phyloP scores from a whole-genome alignment of 305 asterid genomes.

The Fraxinus greggii region DNA sequence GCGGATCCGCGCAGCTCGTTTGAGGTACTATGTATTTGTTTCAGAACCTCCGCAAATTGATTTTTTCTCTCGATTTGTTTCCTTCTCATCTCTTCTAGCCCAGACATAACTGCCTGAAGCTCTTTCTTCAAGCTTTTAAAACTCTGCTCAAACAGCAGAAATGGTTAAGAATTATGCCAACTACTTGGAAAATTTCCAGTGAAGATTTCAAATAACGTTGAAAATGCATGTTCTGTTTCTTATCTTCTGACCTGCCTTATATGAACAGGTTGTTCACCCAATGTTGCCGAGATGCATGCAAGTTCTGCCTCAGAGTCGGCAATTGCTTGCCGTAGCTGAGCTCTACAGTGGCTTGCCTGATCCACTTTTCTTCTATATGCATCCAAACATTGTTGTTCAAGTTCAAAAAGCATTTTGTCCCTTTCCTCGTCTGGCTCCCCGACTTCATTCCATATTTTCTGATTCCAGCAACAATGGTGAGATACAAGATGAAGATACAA shows the following conservation, averaged over 20 bases:
- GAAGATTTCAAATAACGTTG: not conserved
- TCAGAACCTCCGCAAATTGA: slow-evolving; percentile 58
- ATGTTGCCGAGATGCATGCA: slow-evolving; percentile 55
- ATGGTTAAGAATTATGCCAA: not conserved
- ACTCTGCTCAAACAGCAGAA: slow-evolving; percentile 43
- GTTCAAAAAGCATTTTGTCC: slow-evolving; percentile 76
- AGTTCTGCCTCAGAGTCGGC: slow-evolving; percentile 78
- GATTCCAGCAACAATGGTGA: slow-evolving; percentile 26
- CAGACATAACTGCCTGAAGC: slow-evolving; percentile 61
- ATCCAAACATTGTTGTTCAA: slow-evolving; percentile 81
- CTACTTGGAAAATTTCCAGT: not conserved
- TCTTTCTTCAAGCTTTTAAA: slow-evolving; percentile 61
- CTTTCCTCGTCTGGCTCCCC: slow-evolving; percentile 73
- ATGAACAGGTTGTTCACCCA: slow-evolving; percentile 60
- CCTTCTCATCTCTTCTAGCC: slow-evolving; percentile 60
- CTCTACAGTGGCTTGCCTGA: slow-evolving; percentile 60
- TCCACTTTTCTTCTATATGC: slow-evolving; percentile 84
- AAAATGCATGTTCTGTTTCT: not conserved
- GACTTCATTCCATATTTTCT: slow-evolving; percentile 91
- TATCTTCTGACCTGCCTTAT: slow-evolving; percentile 46
- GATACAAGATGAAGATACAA: not conserved
- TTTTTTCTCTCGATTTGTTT: slow-evolving; percentile 58
- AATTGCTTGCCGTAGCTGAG: slow-evolving; percentile 70
- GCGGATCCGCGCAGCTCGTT: slow-evolving; percentile 55
- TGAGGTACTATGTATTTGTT: slow-evolving; percentile 54